Evolutionary conservation across 257 asterid genomes (phyloP), one percentile per base, ranked within the genome.

Genomic region (Penstemon davidsonii): DNA sequence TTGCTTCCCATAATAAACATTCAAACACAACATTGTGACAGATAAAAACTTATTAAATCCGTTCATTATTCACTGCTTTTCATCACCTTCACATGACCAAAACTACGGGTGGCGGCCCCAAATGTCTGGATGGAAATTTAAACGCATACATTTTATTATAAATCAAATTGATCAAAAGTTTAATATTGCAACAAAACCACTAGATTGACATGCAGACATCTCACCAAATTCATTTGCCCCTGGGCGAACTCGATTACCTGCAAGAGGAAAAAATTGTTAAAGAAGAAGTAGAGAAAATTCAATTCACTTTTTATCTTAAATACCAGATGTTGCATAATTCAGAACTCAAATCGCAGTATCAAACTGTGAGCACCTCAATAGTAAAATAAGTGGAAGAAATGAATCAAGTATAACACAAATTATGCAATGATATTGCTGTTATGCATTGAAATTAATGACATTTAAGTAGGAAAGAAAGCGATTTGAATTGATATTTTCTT

Each of bases 221-320:
- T 62, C 68, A 42, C 62, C 58, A 36, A 66, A 61, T 41, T 56
- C 72, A 41, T 67, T 51, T 38, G 64, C 60, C 64, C 36, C 65
- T 62, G 40, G 68, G 75, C 62, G 72, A 52, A 75, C 74, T 72
- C 5, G 59, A 65, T 68, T 43, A 51, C 76, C 84, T 80, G 81
- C 79, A 76, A 19, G 59, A 45, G 4, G 52, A 59, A 60, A 66
- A 37, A 55, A 9, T 44, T 60, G 15, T 38, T 33, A 18, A 58
- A 64, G 47, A 7, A 49, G 11, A 7, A 9, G 3, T 49, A n/a
- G 3, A 6, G 69, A 61, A 50, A 11, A 15, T 70, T 52, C 38
- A 8, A 49, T 49, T 6, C 36, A 25, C 56, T 58, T 5, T 12
- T n/a, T 38, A 8, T 42, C 43, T 9, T 42, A 19, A 5, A 55